phyloP scores from a whole-genome alignment of 1,139 yeast species.

The Yamadazyma trypodendri region DNA sequence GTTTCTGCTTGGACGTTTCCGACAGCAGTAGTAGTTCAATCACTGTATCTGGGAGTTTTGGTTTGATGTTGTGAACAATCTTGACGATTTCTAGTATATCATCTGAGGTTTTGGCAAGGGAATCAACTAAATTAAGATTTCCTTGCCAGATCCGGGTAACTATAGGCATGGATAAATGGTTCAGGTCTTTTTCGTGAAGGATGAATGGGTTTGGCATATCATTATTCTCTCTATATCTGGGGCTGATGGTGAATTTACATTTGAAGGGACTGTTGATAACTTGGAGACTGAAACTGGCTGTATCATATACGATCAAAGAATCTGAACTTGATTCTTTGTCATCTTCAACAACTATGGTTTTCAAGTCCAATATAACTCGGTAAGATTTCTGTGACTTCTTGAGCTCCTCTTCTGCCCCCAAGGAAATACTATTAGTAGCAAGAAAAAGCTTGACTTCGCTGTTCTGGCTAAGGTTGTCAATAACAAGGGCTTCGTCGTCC shows the following conservation, averaged over 20 bases:
- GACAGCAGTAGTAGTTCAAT: slow-evolving; percentile 20
- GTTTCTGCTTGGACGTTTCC: slow-evolving; percentile 13
- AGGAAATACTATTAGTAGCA: slow-evolving; percentile 21
- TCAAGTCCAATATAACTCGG: slow-evolving; percentile 23
- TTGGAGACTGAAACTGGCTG: slow-evolving; percentile 26
- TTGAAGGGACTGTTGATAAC: slow-evolving; percentile 38
- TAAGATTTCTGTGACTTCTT: slow-evolving; percentile 10
- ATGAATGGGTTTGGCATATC: slow-evolving; percentile 46
- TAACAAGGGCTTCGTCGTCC: slow-evolving; percentile 40
- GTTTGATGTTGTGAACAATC: slow-evolving; percentile 22
- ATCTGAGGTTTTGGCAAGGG: background rate
- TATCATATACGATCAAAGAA: slow-evolving; percentile 27
- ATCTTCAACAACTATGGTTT: slow-evolving; percentile 24
- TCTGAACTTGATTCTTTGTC: slow-evolving; percentile 17
- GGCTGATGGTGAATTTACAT: slow-evolving; percentile 33
- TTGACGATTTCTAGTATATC: slow-evolving; percentile 21
- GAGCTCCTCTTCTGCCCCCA: slow-evolving; percentile 12
- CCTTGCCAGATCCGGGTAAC: slow-evolving; percentile 50
- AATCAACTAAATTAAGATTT: slow-evolving; percentile 20
- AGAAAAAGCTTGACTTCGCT: slow-evolving; percentile 18
- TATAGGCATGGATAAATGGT: slow-evolving; percentile 35
- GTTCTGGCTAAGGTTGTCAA: slow-evolving; percentile 15
- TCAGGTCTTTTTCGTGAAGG: slow-evolving; percentile 15
- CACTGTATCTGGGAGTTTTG: slow-evolving; percentile 31
- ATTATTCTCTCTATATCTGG: slow-evolving; percentile 28